Base-by-base conservation (phyloP, 331 rosid genomes). In the Phaseolus coccineus region DNA sequence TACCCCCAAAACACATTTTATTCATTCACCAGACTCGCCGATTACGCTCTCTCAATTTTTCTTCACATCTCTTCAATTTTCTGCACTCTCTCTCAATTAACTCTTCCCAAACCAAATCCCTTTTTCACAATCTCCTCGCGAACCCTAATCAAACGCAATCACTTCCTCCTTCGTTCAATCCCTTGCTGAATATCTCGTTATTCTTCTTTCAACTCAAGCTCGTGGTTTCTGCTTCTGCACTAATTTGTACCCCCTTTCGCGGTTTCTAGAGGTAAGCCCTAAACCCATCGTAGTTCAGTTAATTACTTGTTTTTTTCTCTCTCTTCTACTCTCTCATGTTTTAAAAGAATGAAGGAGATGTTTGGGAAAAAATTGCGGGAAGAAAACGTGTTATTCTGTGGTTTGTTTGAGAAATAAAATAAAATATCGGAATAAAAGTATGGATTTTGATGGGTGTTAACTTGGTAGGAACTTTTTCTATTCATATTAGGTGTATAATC, bases 241-340 rank as follows among this genome's bases (percentile, higher is more conserved):
- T 14, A 13, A 5, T 61, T 61, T 61, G 6, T 57, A 25, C n/a
- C 33, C 0, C 2, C 3, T 25, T 57, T 40, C 15, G 42, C 42
- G 40, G 11, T 61, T 61, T 61, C 24, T 61, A 40, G 0, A 30
- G 67, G 67, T 61, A 61, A 28, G 67, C 42, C 67, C 67, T 61
- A 61, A 61, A 13, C 24, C 67, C 10, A 30, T 13, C 22, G 0
- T 61, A 61, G 10, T 30, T 61, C 67, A 30, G 5, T 13, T 56
- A 6, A 6, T 53, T 6, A 22, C 8, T 13, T 24, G 8, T 6
- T 19, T n/a, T 16, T 4, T 16, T 30, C 57, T 2, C 1, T 4
- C 8, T 35, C 5, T 5, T 7, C 7, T 5, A 35, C 40, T 35
- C 40, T 5, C 40, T 35, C 40, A 40, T 8, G 8, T 51, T 51